These are phyloP conservation scores for Inga oerstediana DNA, from an alignment of 306 rosid species.

Conservation along the genomic window DNA sequence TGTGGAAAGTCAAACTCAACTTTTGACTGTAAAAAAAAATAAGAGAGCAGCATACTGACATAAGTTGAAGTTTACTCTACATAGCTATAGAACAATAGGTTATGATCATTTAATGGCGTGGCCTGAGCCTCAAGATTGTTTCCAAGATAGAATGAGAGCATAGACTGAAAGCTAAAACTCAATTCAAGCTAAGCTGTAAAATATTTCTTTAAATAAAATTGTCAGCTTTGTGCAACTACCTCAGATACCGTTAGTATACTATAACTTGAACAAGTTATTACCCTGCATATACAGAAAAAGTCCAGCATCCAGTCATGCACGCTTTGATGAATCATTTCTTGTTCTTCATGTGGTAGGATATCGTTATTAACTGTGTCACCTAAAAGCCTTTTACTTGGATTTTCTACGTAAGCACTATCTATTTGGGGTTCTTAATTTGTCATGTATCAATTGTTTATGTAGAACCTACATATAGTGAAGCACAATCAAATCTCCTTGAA, in stretches of 20 bases:
- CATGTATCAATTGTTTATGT: too few relatives aligned
- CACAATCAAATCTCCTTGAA: too few relatives aligned
- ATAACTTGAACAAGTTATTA: not conserved
- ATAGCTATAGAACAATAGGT: not conserved
- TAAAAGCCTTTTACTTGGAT: too few relatives aligned
- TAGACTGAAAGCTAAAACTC: conserved; percentile 2
- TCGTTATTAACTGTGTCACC: too few relatives aligned
- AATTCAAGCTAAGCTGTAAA: not conserved
- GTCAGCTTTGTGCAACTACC: not conserved
- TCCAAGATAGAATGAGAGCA: conserved; percentile 13
- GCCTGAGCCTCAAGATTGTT: conserved; percentile 4
- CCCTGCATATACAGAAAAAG: not conserved
- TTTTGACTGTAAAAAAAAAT: not conserved
- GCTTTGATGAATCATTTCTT: too few relatives aligned
- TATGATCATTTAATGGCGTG: conserved; percentile 7
- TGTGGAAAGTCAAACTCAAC: conserved; percentile 27
- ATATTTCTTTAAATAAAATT: not conserved
- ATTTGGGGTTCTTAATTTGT: too few relatives aligned
- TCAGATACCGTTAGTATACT: not conserved
- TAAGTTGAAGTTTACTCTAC: not conserved
- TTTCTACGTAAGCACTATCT: too few relatives aligned
- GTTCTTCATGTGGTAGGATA: too few relatives aligned
- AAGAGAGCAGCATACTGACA: not conserved
- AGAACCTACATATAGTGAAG: too few relatives aligned
- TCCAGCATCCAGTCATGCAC: too few relatives aligned